phyloP scores from a whole-genome alignment of 805 yeast species.

The Saccharomycopsis sp. region DNA sequence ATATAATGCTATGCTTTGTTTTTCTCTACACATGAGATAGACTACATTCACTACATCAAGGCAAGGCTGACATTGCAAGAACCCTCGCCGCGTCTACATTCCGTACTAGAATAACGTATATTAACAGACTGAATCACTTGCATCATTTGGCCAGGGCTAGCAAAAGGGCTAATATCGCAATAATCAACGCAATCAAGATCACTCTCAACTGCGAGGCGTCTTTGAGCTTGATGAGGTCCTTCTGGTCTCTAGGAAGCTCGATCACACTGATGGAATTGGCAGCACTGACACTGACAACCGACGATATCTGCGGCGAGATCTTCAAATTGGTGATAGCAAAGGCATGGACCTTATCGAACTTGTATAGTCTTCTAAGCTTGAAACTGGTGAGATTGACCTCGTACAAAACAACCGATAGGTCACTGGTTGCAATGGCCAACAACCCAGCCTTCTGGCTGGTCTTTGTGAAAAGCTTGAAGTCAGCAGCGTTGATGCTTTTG shows the following conservation, averaged over 20 bases:
- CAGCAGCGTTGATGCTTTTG: constrained; percentile 16
- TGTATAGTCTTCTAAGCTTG: constrained; percentile 32
- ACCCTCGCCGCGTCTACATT: no score
- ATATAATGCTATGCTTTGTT: neutral
- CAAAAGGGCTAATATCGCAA: neutral
- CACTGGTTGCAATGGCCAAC: constrained; percentile 17
- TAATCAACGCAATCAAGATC: neutral
- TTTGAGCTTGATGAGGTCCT: constrained; percentile 5
- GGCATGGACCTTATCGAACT: constrained; percentile 57
- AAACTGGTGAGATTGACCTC: neutral
- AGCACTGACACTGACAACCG: constrained; percentile 68
- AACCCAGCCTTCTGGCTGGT: constrained; percentile 4
- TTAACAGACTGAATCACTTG: no score
- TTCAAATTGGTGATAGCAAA: constrained; percentile 62
- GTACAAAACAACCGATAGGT: constrained; percentile 11
- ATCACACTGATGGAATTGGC: constrained; percentile 66
- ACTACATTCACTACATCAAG: no score
- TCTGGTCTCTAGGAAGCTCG: constrained; percentile 43
- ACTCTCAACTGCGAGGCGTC: constrained; percentile 1
- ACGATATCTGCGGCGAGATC: constrained; percentile 59
- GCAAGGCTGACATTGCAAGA: no score
- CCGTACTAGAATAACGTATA: no score
- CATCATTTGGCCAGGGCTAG: no score
- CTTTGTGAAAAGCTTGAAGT: constrained; percentile 1
- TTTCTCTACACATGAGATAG: no score